Conservation (phyloP, 23 red algal genomes). For the Gracilaria vermiculophylla region DNA sequence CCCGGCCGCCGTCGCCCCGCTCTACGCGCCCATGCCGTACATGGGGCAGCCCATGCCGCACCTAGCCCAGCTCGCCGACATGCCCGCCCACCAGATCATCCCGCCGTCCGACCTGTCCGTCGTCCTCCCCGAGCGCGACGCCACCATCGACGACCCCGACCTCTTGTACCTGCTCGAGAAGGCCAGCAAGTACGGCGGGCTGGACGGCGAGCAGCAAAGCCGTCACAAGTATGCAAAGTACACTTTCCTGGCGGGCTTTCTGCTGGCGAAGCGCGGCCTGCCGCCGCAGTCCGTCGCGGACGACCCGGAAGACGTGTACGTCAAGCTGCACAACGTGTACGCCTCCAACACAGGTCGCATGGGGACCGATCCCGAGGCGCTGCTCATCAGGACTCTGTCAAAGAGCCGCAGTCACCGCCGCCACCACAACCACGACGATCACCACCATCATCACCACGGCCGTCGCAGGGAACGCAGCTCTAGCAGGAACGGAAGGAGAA, state of each 20-base stretch:
- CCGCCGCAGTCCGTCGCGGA: slow-evolving; percentile 29
- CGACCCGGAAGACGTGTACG: slow-evolving; percentile 31
- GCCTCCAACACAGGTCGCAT: slow-evolving; percentile 1
- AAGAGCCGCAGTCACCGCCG: slow-evolving; percentile 7
- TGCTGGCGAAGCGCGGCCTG: slow-evolving; percentile 46
- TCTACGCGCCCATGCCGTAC: slow-evolving; percentile 2
- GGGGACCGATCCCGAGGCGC: slow-evolving; percentile 22
- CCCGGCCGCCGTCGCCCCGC: neutral
- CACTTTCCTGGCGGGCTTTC: slow-evolving; percentile 35
- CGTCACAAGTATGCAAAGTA: slow-evolving; percentile 62
- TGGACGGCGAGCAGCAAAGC: neutral
- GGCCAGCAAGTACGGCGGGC: slow-evolving; percentile 22
- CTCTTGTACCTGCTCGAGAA: slow-evolving; percentile 21
- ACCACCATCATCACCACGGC: slow-evolving; percentile 8
- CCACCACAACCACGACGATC: slow-evolving; percentile 14
- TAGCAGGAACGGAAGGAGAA: slow-evolving; percentile 2
- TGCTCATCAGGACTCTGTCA: neutral
- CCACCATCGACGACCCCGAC: neutral
- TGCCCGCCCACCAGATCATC: slow-evolving; percentile 1
- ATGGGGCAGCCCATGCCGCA: neutral
- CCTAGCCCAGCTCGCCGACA: neutral
- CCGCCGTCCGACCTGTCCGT: slow-evolving; percentile 17
- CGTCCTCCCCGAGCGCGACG: neutral
- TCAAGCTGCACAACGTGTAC: slow-evolving; percentile 30
- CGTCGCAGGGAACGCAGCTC: neutral